Base-by-base conservation (phyloP, 306 rosid genomes). In the Vigna trinervia region DNA sequence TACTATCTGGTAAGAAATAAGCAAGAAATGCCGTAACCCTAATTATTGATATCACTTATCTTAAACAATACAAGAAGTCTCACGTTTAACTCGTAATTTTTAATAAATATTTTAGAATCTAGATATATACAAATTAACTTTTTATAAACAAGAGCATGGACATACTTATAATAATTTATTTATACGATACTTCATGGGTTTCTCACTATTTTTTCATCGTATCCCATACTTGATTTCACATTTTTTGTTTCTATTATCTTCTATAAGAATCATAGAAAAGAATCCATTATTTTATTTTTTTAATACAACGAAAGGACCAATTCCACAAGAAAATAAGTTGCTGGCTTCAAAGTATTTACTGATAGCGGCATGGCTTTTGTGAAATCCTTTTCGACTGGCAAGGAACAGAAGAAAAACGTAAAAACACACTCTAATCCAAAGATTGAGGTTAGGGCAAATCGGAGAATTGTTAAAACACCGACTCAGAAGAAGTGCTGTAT, bases 301-400 rank as follows among this genome's bases (percentile, higher is more conserved):
- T 65, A 10, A 10, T 12, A 36, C 8, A 8, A 60, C 0, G 67
- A 15, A 62, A 34, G 47, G 26, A 6, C 5, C 34, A 5, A 41
- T 11, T 11, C 11, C 71, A 43, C 6, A 34, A 34, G 38, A 4
- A 65, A 20, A 1, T 2, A 20, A 38, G 6, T 7, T 43, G 54
- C 0, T 6, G 39, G 13, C 26, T 45, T 5, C 6, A 67, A 46
- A 47, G 6, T 22, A 20, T 45, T 66, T 43, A 19, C 5, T 66
- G 71, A 45, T 5, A 43, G 47, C 3, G 50, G 56, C 17, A 39
- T 68, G 73, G 41, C 34, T 30, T 13, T 30, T 48, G 75, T 69
- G 5, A 69, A 69, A 69, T 50, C 46, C 60, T 59, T 26, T 69
- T 46, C 28, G 1, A 69, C 4, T 19, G 12, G 19, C 58, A 30